Evolutionary conservation across 495 filamentous ascomycete species (phyloP), one percentile per base, ranked within the genome.

Genomic region (Aspergillus panamensis): DNA sequence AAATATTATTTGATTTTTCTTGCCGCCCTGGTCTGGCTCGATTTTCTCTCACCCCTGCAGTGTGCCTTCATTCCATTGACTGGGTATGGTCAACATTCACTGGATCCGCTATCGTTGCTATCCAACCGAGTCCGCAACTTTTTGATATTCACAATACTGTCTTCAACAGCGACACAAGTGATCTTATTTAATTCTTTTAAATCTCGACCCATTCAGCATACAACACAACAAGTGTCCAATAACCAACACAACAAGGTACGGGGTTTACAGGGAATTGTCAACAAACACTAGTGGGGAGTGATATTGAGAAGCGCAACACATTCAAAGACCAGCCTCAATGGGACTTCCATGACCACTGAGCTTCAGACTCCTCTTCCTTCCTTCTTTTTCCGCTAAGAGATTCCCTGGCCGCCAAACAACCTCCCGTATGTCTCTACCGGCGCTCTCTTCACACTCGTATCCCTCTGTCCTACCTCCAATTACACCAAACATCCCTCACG

Each of bases 401-500:
- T 35, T 29, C 40, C 33, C 31, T 4, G 14, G 20, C 44, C 54
- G 17, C 48, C 25, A 37, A 57, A 44, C 21, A 35, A 7, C 53
- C 48, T 50, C 61, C 71, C 72, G 60, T 68, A 76, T 76, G 72
- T 72, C 69, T 76, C 62, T 63, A 42, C 59, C 71, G 65, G 59
- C 64, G 44, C 62, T 68, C 45, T 57, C 62, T 45, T 63, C 61
- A 55, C 66, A 68, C 51, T 62, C 66, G 47, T 66, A 57, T 50
- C 53, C 64, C 57, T 65, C 66, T 58, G 64, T 56, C 57, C 60
- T 62, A 33, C 68, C 62, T 50, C 62, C 66, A 33, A 62, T 70
- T 47, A 65, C 68, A 51, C 68, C 72, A 55, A 63, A 66, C 16
- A 55, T 61, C 44, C 51, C 51, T 33, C 35, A 56, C 48, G 62